Conservation (phyloP, 2,329 filamentous ascomycete species). For the Coniella vitis region DNA sequence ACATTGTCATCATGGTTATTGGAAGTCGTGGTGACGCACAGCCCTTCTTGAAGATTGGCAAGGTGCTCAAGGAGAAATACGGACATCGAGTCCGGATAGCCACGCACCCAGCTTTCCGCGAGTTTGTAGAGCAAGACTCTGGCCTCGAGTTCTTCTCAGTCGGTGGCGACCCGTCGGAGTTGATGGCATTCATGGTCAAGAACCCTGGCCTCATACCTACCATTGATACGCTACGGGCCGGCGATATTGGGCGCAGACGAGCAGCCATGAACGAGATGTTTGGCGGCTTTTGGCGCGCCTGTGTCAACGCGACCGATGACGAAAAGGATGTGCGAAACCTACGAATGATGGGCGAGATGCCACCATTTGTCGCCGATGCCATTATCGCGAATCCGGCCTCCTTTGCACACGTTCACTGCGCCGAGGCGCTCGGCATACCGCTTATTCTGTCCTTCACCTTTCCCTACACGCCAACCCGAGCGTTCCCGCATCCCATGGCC, state of each 20-base stretch:
- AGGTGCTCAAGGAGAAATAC: constrained; percentile 62
- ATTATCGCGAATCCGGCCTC: constrained; percentile 80
- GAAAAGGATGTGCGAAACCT: constrained; percentile 53
- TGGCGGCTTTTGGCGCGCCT: constrained; percentile 73
- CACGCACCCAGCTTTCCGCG: constrained; percentile 69
- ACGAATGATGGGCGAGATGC: constrained; percentile 57
- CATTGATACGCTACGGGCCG: constrained; percentile 63
- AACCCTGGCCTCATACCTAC: constrained; percentile 73
- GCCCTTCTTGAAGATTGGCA: constrained; percentile 70
- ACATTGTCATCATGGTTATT: constrained; percentile 80
- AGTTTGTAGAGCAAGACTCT: constrained; percentile 66
- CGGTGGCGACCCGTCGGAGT: constrained; percentile 69
- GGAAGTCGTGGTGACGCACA: constrained; percentile 75
- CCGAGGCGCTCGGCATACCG: constrained; percentile 70
- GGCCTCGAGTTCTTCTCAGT: constrained; percentile 76
- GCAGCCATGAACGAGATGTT: constrained; percentile 76
- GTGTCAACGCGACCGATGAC: constrained; percentile 66
- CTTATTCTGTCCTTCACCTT: constrained; percentile 87
- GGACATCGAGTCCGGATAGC: constrained; percentile 72
- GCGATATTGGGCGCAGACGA: constrained; percentile 62
- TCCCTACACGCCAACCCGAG: constrained; percentile 67
- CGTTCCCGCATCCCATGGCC: constrained; percentile 71
- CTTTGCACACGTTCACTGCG: constrained; percentile 73
- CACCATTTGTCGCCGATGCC: constrained; percentile 64
- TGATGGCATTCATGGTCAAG: constrained; percentile 88